Evolutionary conservation across 2,329 filamentous ascomycete genomes (phyloP), one percentile per base, ranked within the genome.

Genomic region (Alternaria rosae): DNA sequence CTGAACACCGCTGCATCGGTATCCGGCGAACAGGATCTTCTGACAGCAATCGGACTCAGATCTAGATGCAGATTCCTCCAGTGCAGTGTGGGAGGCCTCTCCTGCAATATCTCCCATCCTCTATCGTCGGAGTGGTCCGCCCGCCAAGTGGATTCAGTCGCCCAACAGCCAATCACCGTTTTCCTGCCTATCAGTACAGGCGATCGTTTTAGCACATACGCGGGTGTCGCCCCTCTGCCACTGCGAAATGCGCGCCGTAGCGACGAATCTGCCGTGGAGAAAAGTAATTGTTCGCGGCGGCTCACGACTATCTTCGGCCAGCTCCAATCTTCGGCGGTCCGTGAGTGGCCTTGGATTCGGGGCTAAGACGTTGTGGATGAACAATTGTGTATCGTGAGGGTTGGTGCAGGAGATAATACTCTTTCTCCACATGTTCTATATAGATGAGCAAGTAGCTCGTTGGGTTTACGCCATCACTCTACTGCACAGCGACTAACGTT

Each of bases 91-190:
- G 70, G 71, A 70, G 72, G 66, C 62, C 41, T 43, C 57, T 63
- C 50, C 45, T 23, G 59, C 47, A 47, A 52, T 45, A 32, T 25
- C 41, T 32, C 32, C 45, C 32, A 32, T 35, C 47, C 59, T 62
- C 65, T 61, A 70, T 68, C 70, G 63, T 76, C 76, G 75, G 76
- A 73, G 70, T 55, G 43, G 52, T 64, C 76, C 76, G 76, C 59
- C 44, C 56, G 59, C 70, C 67, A 72, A 73, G 67, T 74, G 68
- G 53, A 45, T 43, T 57, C 44, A n/a, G 26, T 26, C 59, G 30
- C 38, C 12, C 35, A 38, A 17, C 52, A 57, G 55, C 74, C 72
- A 76, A 77, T 77, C 68, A 75, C 30, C 57, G 21, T 12, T 13
- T 45, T 10, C 52, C 42, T 32, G 58, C 44, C 54, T 76, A 76